Evolutionary conservation across 2,329 filamentous ascomycete genomes (phyloP).

Genomic region (Rugonectria rugulosa): DNA sequence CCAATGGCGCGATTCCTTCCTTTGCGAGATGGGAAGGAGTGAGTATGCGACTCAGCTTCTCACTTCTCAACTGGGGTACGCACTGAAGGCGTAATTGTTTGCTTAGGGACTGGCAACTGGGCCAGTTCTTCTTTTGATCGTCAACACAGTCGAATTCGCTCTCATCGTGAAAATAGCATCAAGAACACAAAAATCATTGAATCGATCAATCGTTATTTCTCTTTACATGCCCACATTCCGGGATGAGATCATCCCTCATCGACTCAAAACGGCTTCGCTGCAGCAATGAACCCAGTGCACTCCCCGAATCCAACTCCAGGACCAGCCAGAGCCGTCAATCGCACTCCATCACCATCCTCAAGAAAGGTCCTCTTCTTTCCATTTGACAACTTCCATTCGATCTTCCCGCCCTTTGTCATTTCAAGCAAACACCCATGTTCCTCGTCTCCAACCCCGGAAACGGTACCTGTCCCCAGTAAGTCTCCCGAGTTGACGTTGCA

Average conservation of each 20-base stretch:
- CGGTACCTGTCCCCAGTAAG: slow-evolving; percentile 51
- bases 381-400: slow-evolving; percentile 36
- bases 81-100: neutral
- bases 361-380: slow-evolving; percentile 46
- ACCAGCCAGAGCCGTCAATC: slow-evolving; percentile 48
- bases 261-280: slow-evolving; percentile 4
- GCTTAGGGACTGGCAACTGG: no score
- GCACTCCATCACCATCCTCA: slow-evolving; percentile 50
- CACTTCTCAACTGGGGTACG: no score
- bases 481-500: slow-evolving; percentile 50
- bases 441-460: slow-evolving; percentile 45
- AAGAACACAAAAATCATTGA: no score
- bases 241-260: no score
- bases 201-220: neutral
- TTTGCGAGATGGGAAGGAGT: neutral
- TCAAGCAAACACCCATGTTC: slow-evolving; percentile 52
- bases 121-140: no score
- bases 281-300: slow-evolving; percentile 37
- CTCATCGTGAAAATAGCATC: no score
- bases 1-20: slow-evolving; percentile 23
- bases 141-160: no score
- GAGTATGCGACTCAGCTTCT: no score
- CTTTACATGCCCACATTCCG: no score
- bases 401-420: slow-evolving; percentile 46
- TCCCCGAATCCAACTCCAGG: slow-evolving; percentile 52